Evolutionary conservation across 192 early-diverging fungal species (phyloP).

Genomic region (Backusella sp.): DNA sequence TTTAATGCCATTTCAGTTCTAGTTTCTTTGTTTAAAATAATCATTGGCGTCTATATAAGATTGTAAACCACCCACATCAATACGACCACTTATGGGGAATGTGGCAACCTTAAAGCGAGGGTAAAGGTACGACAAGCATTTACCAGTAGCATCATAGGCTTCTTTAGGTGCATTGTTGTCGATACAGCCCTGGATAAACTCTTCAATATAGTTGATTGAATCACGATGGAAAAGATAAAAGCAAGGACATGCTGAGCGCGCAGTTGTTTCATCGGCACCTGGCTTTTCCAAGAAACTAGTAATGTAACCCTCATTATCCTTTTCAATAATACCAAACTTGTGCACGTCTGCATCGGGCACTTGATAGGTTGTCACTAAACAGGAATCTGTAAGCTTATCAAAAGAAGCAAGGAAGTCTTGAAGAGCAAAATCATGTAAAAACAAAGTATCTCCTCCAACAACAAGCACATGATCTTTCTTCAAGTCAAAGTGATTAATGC

Average conservation of each 20-base stretch:
- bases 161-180: constrained; percentile 35
- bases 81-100: constrained; percentile 45
- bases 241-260: constrained; percentile 58
- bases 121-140: constrained; percentile 47
- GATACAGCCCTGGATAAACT: constrained; percentile 46
- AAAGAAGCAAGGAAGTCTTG: constrained; percentile 28
- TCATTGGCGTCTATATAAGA: constrained; percentile 51
- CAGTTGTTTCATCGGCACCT: constrained; percentile 35
- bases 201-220: constrained; percentile 29
- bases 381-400: not conserved
- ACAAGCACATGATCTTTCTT: constrained; percentile 40
- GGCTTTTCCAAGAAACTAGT: constrained; percentile 59
- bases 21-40: constrained; percentile 34
- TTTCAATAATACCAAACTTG: constrained; percentile 58
- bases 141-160: constrained; percentile 54
- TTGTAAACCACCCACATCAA: constrained; percentile 63
- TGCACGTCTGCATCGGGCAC: constrained; percentile 43
- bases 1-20: not conserved
- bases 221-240: constrained; percentile 49
- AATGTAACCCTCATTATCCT: constrained; percentile 31
- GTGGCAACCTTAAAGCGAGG: constrained; percentile 37
- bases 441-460: constrained; percentile 61
- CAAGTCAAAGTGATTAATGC: constrained; percentile 36
- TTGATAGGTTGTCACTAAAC: constrained; percentile 48
- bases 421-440: constrained; percentile 52